Percentiles rank a stretch among this genome's conserved stretches.
Conservation (phyloP, 192 early-diverging fungal genomes). For the Podila horticola region DNA sequence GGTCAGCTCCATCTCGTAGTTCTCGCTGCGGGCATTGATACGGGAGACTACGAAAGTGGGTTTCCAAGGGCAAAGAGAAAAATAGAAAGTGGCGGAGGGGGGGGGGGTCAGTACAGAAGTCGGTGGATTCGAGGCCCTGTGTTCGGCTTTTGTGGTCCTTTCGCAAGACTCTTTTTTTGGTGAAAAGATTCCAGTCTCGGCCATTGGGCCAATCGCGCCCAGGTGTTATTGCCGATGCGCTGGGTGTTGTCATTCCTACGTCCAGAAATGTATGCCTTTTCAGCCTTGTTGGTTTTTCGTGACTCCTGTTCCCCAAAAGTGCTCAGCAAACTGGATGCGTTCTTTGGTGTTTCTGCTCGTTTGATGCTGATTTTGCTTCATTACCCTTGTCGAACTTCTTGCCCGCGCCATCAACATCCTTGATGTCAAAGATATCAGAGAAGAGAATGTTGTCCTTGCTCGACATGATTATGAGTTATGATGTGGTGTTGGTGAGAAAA, state of each 20-base stretch:
- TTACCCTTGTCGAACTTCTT: conserved; percentile 95
- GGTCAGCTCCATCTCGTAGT: conserved; percentile 88
- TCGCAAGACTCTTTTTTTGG: too few relatives aligned
- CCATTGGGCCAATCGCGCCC: too few relatives aligned
- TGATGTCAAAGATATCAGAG: conserved; percentile 88
- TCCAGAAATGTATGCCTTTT: too few relatives aligned
- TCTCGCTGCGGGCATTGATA: conserved; percentile 82
- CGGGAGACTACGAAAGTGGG: conserved; percentile 76
- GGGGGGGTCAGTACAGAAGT: neutral
- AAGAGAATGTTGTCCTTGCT: conserved; percentile 86
- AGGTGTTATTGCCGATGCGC: too few relatives aligned
- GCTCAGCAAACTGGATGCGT: neutral
- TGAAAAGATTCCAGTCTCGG: too few relatives aligned
- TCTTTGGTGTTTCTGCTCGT: neutral
- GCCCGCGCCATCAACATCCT: conserved; percentile 88
- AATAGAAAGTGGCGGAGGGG: neutral
- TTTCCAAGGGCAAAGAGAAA: neutral
- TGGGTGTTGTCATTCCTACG: too few relatives aligned
- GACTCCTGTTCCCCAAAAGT: too few relatives aligned
- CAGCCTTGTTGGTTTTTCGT: too few relatives aligned
- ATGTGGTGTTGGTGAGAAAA: too few relatives aligned
- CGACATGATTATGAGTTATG: conserved; percentile 52
- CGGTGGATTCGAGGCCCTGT: neutral
- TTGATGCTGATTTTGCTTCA: neutral
- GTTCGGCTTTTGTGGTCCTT: neutral